These are phyloP conservation scores for Lenwebbia sp. DNA, from an alignment of 345 rosid genomes.

Conservation along the genomic window DNA sequence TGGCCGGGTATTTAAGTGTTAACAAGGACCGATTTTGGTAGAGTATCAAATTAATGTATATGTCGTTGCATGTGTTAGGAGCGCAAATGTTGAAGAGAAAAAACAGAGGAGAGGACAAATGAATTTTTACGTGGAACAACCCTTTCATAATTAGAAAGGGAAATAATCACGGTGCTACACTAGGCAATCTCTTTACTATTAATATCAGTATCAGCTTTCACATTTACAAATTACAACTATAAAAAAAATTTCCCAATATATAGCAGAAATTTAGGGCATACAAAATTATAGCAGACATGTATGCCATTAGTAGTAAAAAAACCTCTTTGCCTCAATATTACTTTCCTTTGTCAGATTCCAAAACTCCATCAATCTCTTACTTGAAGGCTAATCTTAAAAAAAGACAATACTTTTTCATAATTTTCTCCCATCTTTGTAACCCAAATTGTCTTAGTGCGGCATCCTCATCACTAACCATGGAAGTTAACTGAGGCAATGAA, in stretches of 20 bases:
- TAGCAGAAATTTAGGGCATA: background rate
- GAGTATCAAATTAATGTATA: background rate
- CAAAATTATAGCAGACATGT: background rate
- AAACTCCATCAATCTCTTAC: background rate
- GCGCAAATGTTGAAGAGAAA: rapidly evolving
- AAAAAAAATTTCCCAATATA: background rate
- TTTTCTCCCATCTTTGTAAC: rapidly evolving
- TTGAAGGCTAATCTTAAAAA: rapidly evolving
- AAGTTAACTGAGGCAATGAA: rapidly evolving
- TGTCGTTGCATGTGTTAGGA: background rate
- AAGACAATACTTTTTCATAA: rapidly evolving
- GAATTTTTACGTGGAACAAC: background rate
- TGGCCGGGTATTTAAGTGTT: constrained; percentile 88
- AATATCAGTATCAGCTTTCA: background rate
- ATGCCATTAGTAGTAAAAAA: background rate
- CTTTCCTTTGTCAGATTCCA: rapidly evolving
- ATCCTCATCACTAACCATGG: background rate
- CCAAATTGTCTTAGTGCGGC: background rate
- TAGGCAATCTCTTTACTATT: background rate
- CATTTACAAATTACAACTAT: background rate
- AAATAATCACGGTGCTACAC: rapidly evolving
- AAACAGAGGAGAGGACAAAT: rapidly evolving
- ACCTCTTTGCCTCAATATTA: rapidly evolving
- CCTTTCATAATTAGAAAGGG: rapidly evolving
- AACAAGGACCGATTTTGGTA: constrained; percentile 94